These are phyloP conservation scores for Auxenochlorella pyrenoidosa DNA, from an alignment of 139 green algal species.

Conservation along the genomic window DNA sequence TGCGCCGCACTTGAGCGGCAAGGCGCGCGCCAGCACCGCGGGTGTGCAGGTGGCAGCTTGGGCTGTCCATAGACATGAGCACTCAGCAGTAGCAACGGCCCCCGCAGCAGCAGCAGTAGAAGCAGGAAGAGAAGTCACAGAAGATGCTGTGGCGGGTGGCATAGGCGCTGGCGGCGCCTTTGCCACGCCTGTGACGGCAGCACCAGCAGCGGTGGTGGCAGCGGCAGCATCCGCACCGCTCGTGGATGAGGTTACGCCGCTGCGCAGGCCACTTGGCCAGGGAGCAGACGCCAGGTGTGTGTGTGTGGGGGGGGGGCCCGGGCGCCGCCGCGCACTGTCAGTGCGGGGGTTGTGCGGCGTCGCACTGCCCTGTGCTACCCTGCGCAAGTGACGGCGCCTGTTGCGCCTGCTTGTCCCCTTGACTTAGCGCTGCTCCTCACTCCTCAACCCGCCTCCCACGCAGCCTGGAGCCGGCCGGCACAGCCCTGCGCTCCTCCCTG, in stretches of 20 bases:
- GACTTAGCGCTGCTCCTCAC: too few relatives aligned
- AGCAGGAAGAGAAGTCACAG: not conserved
- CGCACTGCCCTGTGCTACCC: not conserved
- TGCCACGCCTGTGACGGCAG: not conserved
- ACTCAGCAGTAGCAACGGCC: not conserved
- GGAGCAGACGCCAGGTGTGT: not conserved
- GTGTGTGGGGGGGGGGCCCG: not conserved
- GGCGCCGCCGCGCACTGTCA: too few relatives aligned
- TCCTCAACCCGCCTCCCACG: not conserved
- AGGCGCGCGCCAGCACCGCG: too few relatives aligned
- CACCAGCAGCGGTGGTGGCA: not conserved
- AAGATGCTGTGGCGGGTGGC: not conserved
- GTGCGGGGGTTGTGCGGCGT: not conserved
- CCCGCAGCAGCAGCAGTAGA: not conserved
- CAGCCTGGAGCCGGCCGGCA: conserved; percentile 2
- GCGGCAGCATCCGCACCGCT: not conserved
- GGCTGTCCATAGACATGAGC: too few relatives aligned
- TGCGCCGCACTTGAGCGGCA: too few relatives aligned
- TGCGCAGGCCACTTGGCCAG: not conserved
- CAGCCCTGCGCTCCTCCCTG: conserved; percentile 13
- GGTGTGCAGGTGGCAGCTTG: too few relatives aligned
- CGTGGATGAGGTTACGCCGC: not conserved
- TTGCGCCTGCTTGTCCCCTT: not conserved
- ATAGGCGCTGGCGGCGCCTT: not conserved
- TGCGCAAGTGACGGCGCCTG: too few relatives aligned